Evolutionary conservation across 306 rosid genomes (phyloP).

Genomic region (Prunus fruticosa): DNA sequence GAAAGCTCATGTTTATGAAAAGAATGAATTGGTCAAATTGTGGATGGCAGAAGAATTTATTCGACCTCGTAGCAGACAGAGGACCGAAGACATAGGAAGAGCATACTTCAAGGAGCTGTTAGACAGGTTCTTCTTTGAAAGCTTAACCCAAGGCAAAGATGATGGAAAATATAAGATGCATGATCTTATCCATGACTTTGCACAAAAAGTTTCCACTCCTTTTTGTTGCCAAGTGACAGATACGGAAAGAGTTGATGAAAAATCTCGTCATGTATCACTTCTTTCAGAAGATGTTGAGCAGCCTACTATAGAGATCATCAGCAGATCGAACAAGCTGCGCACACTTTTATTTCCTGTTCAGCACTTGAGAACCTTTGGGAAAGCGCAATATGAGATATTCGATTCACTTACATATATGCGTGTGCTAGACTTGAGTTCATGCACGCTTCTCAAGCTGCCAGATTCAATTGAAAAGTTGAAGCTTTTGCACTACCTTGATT

Average conservation of each 20-base stretch:
- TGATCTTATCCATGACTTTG: slow-evolving; percentile 21
- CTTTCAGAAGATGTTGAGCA: slow-evolving; percentile 9
- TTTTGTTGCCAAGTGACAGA: slow-evolving; percentile 10
- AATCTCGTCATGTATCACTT: slow-evolving; percentile 4
- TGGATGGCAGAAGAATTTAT: slow-evolving; percentile 21
- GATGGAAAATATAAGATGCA: slow-evolving; percentile 3
- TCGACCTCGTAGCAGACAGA: neutral
- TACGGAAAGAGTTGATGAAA: neutral
- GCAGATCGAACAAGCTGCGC: slow-evolving; percentile 3
- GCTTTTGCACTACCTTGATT: slow-evolving; percentile 21
- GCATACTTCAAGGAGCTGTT: slow-evolving; percentile 13
- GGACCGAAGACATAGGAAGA: slow-evolving; percentile 8
- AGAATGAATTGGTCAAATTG: slow-evolving; percentile 5
- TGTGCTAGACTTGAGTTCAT: slow-evolving; percentile 20
- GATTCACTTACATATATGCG: neutral
- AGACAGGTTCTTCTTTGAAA: slow-evolving; percentile 16
- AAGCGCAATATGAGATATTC: neutral
- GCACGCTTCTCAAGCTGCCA: slow-evolving; percentile 11
- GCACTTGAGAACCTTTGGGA: slow-evolving; percentile 4
- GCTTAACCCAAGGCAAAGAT: neutral
- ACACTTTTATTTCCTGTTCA: slow-evolving; percentile 5
- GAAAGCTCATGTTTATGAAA: slow-evolving; percentile 8
- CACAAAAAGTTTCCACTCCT: neutral
- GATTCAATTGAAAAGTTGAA: slow-evolving; percentile 10
- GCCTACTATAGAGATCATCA: neutral